Conservation (phyloP, 306 rosid genomes). For the Purshia tridentata region DNA sequence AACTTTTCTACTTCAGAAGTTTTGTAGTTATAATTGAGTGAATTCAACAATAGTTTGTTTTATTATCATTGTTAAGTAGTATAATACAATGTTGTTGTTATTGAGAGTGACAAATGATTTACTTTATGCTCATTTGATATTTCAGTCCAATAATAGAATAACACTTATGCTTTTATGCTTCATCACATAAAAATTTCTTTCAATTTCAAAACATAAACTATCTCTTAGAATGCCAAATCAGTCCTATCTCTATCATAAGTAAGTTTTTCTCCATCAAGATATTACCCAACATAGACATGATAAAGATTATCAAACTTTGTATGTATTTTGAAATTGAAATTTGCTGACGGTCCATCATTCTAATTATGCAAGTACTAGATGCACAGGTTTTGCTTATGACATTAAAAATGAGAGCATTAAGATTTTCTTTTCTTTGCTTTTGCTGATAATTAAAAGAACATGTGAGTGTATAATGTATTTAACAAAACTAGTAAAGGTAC, state of each 20-base stretch:
- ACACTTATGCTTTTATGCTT: too few relatives aligned
- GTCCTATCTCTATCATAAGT: too few relatives aligned
- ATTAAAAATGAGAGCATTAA: not conserved
- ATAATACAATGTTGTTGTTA: not conserved
- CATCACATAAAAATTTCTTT: too few relatives aligned
- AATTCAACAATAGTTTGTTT: slow-evolving; percentile 15
- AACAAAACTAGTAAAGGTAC: not conserved
- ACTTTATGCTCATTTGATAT: too few relatives aligned
- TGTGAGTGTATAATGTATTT: not conserved
- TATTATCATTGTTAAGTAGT: not conserved
- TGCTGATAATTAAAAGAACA: not conserved
- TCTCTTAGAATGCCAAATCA: too few relatives aligned
- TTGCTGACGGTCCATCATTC: not conserved
- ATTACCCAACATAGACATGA: too few relatives aligned
- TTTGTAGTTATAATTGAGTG: slow-evolving; percentile 9
- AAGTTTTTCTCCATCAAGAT: too few relatives aligned
- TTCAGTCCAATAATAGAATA: too few relatives aligned
- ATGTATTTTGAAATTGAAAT: not conserved
- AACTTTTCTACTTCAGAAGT: slow-evolving; percentile 1
- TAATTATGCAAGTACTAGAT: not conserved
- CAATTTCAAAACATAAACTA: too few relatives aligned
- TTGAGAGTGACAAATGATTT: not conserved
- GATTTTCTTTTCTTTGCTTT: not conserved
- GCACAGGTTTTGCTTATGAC: not conserved
- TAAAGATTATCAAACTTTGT: not conserved